Conservation (phyloP, 352 stramenopile genomes). For the Phytophthora megakarya region DNA sequence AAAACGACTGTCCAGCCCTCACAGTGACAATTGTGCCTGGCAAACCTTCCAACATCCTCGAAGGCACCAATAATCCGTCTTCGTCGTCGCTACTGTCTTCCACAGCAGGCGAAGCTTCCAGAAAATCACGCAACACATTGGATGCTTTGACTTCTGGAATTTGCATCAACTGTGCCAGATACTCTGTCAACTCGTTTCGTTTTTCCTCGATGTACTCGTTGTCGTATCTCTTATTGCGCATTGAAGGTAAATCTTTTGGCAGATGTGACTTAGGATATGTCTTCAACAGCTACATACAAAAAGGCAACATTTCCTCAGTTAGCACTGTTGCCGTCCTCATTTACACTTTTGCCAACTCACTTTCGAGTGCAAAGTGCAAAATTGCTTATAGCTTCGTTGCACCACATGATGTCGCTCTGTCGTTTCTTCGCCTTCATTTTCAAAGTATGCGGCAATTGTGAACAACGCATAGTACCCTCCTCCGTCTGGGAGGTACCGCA, state of each 20-base stretch:
- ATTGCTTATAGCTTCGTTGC: constrained; percentile 73
- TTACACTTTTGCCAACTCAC: constrained; percentile 26
- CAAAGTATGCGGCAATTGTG: constrained; percentile 57
- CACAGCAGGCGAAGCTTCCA: constrained; percentile 53
- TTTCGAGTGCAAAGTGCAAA: constrained; percentile 52
- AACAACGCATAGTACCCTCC: constrained; percentile 63
- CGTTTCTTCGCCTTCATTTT: constrained; percentile 32
- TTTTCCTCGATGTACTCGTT: constrained; percentile 84
- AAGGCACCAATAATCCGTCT: constrained; percentile 34
- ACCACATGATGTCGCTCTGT: constrained; percentile 46
- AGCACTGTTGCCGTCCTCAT: background rate
- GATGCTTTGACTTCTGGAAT: constrained; percentile 60
- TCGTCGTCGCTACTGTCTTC: constrained; percentile 68
- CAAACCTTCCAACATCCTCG: constrained; percentile 57
- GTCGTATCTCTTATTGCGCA: constrained; percentile 77
- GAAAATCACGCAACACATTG: constrained; percentile 61
- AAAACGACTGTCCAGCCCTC: constrained; percentile 71
- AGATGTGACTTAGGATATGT: constrained; percentile 77
- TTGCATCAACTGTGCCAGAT: constrained; percentile 55
- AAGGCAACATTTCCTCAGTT: background rate
- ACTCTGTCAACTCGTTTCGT: constrained; percentile 60
- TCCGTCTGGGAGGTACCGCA: constrained; percentile 68
- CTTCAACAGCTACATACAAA: constrained; percentile 56
- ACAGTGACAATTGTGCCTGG: constrained; percentile 73
- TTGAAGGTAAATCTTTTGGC: constrained; percentile 59